Percentiles rank a stretch among this genome's conserved stretches.
phyloP scores from a whole-genome alignment of 2,329 filamentous ascomycete species.

The Cordyceps cateniannulata region DNA sequence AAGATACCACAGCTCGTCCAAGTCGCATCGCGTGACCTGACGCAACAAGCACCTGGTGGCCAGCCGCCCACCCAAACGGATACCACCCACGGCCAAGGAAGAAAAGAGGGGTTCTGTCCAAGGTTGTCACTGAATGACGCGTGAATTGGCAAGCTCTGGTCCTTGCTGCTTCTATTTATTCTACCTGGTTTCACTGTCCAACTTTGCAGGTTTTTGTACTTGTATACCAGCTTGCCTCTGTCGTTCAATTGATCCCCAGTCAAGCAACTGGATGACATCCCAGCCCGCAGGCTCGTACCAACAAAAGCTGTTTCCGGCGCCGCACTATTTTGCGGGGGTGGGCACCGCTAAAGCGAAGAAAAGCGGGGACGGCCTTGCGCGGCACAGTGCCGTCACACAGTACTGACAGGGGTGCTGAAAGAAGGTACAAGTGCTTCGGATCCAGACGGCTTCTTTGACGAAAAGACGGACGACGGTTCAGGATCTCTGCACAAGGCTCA shows the following conservation, averaged over 20 bases:
- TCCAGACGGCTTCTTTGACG: neutral
- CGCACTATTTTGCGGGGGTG: conserved; percentile 12
- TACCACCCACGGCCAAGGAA: neutral
- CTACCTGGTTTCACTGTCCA: no score
- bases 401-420: no score
- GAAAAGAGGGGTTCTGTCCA: neutral
- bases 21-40: conserved; percentile 20
- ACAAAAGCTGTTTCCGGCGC: conserved; percentile 7
- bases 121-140: neutral
- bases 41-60: conserved; percentile 13
- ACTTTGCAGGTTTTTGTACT: no score
- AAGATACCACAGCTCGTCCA: neutral
- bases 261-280: neutral
- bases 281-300: neutral
- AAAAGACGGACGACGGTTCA: neutral
- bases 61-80: neutral
- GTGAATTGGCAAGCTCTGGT: no score
- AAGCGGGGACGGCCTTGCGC: neutral
- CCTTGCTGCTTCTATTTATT: neutral
- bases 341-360: neutral
- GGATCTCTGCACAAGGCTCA: neutral
- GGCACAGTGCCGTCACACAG: neutral
- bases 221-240: neutral
- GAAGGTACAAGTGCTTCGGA: no score
- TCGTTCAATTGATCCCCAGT: neutral